Base-by-base conservation (phyloP, 352 stramenopile species). In the Phytophthora uliginosa region DNA sequence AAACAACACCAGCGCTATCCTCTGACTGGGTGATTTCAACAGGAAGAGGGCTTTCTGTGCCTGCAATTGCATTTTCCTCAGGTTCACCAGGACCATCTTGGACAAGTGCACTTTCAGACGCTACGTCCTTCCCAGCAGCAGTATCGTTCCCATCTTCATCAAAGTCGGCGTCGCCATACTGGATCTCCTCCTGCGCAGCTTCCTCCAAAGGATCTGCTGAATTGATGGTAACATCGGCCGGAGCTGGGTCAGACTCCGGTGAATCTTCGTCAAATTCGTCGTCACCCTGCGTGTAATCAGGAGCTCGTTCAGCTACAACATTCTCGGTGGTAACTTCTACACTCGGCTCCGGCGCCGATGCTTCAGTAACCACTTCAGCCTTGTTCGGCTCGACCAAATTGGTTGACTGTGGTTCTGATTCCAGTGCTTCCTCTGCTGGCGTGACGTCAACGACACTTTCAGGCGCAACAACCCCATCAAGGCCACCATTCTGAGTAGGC, bases 151-250 rank as follows among this genome's bases (percentile, higher is more conserved):
- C 71, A 56, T 26, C 50, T 9, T 62, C 71, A 26, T 76, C 63
- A 69, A 79, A 76, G 4, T 61, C 63, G 17, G 53, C 62, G 22
- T 70, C 58, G 33, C 20, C 67, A 59, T 69, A 79, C 59, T 69
- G 20, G 10, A 9, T 22, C 47, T 73, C 67, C 15, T 73, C 60
- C 10, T 53, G 26, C 45, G 47, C 36, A 69, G 38, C 17, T 36
- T 73, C 59, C 15, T 40, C 53, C 7, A 13, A 51, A 0, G 51
- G 28, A 26, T 72, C 40, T 20, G 22, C 28, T 31, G 66, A 31
- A 54, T 2, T 59, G 0, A 40, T 47, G 51, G 24, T 12, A 18
- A 18, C 9, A 60, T 72, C 38, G 31, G n/a, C 33, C 7, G 33
- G 12, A 58, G 12, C 24, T 36, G 20, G 47, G 7, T 72, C 53